Evolutionary conservation across 2,329 filamentous ascomycete species (phyloP).

Genomic region (Pseudogymnoascus destructans): DNA sequence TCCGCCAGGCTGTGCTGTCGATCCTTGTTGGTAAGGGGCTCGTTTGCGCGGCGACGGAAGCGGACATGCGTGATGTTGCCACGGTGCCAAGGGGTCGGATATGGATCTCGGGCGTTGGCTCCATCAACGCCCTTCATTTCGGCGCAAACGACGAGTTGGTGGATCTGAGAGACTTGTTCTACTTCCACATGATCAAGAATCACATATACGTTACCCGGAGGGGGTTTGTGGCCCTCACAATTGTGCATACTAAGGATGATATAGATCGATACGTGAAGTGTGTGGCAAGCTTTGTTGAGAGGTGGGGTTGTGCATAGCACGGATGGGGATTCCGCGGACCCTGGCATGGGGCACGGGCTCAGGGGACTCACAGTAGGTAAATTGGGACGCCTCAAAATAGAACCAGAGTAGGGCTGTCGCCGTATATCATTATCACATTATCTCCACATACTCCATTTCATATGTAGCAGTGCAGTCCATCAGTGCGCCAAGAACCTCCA

Average conservation of each 20-base stretch:
- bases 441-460: not conserved
- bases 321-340: not conserved
- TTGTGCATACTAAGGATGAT: conserved; percentile 7
- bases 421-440: not conserved
- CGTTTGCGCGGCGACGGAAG: conserved; percentile 5
- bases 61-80: not conserved
- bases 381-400: not conserved
- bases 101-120: conserved; percentile 17
- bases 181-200: conserved; percentile 18
- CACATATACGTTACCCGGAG: conserved; percentile 18
- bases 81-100: conserved; percentile 11
- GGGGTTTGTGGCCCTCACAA: conserved; percentile 18
- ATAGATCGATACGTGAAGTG: conserved; percentile 15
- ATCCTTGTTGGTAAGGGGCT: conserved; percentile 12
- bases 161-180: conserved; percentile 16
- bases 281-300: conserved; percentile 13
- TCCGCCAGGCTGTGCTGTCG: conserved; percentile 11
- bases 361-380: not conserved
- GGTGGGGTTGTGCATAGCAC: not conserved
- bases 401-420: not conserved
- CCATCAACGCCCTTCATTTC: conserved; percentile 18
- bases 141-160: conserved; percentile 14
- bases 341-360: not conserved
- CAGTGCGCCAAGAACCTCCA: not conserved
- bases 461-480: not conserved